A percentile compares a stretch with the other conserved stretches of the same genome.
phyloP scores from a whole-genome alignment of 1,284 basidiomycete species.

The Irpex lacteus region DNA sequence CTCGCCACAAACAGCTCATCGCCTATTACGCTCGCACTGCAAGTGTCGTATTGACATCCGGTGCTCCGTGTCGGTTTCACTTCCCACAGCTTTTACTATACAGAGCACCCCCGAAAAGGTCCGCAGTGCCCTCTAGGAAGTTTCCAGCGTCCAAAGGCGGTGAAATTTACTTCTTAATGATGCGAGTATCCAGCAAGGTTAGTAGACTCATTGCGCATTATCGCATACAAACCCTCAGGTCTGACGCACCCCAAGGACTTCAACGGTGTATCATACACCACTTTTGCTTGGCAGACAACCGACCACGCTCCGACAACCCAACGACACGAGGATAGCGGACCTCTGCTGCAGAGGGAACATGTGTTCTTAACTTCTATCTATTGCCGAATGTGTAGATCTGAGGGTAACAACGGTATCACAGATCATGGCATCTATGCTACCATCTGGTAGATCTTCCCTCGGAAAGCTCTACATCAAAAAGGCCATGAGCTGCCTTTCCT shows the following conservation, averaged over 20 bases:
- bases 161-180: neutral
- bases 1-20: neutral
- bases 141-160: neutral
- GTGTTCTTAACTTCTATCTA: neutral
- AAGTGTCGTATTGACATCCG: neutral
- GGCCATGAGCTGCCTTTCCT: neutral
- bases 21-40: neutral
- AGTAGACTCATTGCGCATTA: neutral
- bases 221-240: neutral
- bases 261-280: neutral
- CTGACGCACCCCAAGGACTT: neutral
- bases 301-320: neutral
- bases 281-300: neutral
- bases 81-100: neutral
- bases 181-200: neutral
- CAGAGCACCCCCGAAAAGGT: neutral
- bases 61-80: neutral
- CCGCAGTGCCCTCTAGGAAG: neutral
- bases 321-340: neutral
- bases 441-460: neutral
- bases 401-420: neutral
- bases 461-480: neutral
- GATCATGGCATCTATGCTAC: neutral
- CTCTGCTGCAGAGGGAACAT: neutral
- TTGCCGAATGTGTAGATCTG: neutral